phyloP scores from a whole-genome alignment of 2,329 filamentous ascomycete species.

The Fusarium euwallaceae region DNA sequence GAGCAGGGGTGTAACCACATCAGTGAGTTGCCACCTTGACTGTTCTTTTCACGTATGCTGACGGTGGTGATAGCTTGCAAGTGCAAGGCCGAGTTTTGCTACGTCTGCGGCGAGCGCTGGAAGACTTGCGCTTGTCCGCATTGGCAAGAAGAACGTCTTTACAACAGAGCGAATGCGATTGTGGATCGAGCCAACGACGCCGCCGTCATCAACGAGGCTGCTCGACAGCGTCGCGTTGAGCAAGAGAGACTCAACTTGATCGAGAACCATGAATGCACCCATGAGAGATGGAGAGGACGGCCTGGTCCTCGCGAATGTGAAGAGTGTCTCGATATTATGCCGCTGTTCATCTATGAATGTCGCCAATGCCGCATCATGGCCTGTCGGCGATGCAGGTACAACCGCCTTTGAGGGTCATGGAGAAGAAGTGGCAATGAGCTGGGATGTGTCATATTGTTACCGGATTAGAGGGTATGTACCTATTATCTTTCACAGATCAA shows the following conservation, averaged over 20 bases:
- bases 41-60: not conserved
- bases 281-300: constrained; percentile 53
- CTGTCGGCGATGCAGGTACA: constrained; percentile 61
- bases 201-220: rapidly evolving
- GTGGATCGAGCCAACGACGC: constrained; percentile 42
- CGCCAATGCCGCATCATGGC: constrained; percentile 57
- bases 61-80: constrained; percentile 53
- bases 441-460: not conserved
- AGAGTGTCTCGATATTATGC: constrained; percentile 57
- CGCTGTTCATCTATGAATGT: constrained; percentile 62
- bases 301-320: constrained; percentile 56
- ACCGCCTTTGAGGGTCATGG: constrained; percentile 48
- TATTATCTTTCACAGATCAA: not conserved
- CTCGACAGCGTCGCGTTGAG: not conserved
- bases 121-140: constrained; percentile 55
- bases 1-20: constrained; percentile 68
- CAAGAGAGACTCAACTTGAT: constrained; percentile 17
- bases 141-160: constrained; percentile 53
- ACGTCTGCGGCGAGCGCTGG: constrained; percentile 59
- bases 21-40: constrained; percentile 56
- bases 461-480: not conserved
- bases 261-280: constrained; percentile 56
- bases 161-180: constrained; percentile 51
- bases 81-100: constrained; percentile 64
- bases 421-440: not conserved